Base-by-base conservation (phyloP, 257 asterid genomes). In the Rauvolfia tetraphylla region DNA sequence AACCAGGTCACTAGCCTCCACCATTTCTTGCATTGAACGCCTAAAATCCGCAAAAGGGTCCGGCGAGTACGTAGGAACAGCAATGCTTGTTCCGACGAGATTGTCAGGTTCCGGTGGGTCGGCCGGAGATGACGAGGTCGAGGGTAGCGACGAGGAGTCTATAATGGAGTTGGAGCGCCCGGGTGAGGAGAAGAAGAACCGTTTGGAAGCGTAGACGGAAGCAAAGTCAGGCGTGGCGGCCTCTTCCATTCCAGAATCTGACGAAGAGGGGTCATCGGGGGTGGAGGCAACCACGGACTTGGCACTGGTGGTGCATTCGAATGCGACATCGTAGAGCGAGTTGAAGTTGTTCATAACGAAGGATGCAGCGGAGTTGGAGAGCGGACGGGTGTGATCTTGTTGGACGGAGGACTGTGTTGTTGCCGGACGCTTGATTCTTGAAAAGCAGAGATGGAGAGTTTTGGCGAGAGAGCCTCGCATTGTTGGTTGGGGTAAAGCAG, bases 21-120 rank as follows among this genome's bases (percentile, higher is more conserved):
- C 96, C 99, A 95, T 95, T 66, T 93, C 98, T 66, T 93, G 97
- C 99, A 95, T 93, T 58, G 99, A 95, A 49, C 87, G 83, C 67
- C 98, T 93, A 88, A 95, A 95, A 81, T 95, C 99, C 38, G 49
- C 7, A 84, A 76, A 90, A 2, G 99, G 99, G 85, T 92, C 97
- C 8, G 92, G 89, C 4, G 99, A 95, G 81, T 84, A 85, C 15
- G 96, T 91, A 53, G 91, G 90, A 11, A 95, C 85, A 15, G 96
- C 96, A 20, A 91, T 63, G 83, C 91, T 84, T 5, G 85, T 88
- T 69, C 76, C 86, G 23, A 87, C 76, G 0, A 84, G 72, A 80
- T 76, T 53, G 65, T 80, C 83, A 3, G 85, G 48, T 42, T 76
- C 88, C 62, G 72, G 71, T 10, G 62, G 84, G 61, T 65, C 80